Conservation (phyloP, 2,329 filamentous ascomycete genomes). For the Exophiala dermatitidis region DNA sequence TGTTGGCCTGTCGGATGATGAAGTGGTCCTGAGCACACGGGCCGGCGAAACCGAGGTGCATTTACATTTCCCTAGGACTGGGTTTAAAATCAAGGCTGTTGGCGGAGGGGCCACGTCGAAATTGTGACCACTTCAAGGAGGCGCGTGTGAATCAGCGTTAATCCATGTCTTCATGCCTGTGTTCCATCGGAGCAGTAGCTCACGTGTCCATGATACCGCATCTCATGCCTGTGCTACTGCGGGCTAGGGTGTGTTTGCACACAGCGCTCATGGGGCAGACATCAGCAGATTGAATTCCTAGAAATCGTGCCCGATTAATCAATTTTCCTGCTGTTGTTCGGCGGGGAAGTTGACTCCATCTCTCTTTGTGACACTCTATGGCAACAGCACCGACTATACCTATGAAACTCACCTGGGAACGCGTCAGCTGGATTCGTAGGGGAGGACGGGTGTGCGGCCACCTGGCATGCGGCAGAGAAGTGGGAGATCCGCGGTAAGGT, state of each 20-base stretch:
- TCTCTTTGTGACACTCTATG: too few species aligned
- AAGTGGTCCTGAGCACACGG: conserved; percentile 53
- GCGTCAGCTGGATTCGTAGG: too few species aligned
- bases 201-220: not conserved
- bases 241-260: not conserved
- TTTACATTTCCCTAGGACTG: conserved; percentile 54
- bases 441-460: not conserved
- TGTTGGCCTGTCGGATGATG: conserved; percentile 45
- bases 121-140: conserved; percentile 9
- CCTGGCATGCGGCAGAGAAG: not conserved
- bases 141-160: not conserved
- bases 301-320: too few species aligned
- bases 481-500: not conserved
- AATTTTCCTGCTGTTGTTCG: too few species aligned
- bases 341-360: too few species aligned
- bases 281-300: too few species aligned
- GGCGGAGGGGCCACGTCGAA: conserved; percentile 10
- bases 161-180: not conserved
- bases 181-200: not conserved
- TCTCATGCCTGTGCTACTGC: not conserved
- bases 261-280: not conserved
- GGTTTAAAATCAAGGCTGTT: conserved; percentile 28
- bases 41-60: conserved; percentile 41
- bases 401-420: too few species aligned
- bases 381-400: too few species aligned